phyloP scores from a whole-genome alignment of 2,329 filamentous ascomycete genomes.

The Aureobasidium mangrovei region DNA sequence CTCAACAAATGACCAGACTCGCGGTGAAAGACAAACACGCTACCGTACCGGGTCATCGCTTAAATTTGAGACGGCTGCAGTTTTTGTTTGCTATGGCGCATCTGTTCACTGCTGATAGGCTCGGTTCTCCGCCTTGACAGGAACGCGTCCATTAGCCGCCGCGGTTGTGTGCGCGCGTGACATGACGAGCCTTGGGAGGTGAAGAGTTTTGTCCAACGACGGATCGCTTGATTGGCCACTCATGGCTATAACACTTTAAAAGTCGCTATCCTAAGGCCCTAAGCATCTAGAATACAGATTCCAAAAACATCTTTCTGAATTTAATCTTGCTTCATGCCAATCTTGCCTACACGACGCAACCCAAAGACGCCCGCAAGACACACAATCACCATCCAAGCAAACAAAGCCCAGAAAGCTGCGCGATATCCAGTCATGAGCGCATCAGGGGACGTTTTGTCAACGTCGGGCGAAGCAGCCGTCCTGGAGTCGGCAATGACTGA shows the following conservation, averaged over 20 bases:
- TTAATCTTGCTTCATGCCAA: constrained; percentile 3
- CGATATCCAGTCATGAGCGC: constrained; percentile 35
- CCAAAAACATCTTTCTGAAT: background rate
- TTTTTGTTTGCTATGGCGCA: background rate
- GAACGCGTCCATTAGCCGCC: background rate
- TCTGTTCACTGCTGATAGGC: background rate
- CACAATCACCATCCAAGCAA: constrained; percentile 26
- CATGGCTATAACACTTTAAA: too few relatives aligned
- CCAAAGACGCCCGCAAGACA: background rate
- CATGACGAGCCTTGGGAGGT: background rate
- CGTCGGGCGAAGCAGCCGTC: constrained; percentile 18
- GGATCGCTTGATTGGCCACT: too few relatives aligned
- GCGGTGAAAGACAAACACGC: background rate
- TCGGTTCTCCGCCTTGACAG: background rate
- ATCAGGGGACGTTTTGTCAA: constrained; percentile 25
- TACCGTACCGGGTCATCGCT: background rate
- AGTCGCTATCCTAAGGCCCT: too few relatives aligned
- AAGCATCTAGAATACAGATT: too few relatives aligned
- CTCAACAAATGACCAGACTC: background rate
- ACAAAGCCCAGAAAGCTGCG: constrained; percentile 36
- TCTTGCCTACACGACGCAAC: constrained; percentile 2
- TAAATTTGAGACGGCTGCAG: background rate
- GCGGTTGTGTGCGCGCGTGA: background rate
- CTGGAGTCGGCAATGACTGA: constrained; percentile 30
- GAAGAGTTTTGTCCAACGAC: too few relatives aligned